phyloP scores from a whole-genome alignment of 306 rosid species.

The Gleditsia sinensis region DNA sequence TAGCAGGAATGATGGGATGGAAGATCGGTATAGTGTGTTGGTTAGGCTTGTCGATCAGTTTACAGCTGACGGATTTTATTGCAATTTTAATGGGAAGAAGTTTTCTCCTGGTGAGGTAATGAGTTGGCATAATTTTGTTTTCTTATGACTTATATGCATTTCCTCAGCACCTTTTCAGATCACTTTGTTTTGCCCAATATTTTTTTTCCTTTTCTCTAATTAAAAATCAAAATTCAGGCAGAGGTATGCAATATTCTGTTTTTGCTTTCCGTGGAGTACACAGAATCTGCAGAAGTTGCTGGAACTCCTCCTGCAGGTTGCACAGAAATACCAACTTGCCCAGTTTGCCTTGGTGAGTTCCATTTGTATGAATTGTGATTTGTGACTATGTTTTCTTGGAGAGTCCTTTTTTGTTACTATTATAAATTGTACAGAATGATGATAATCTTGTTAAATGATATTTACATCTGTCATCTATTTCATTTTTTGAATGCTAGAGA shows the following conservation, averaged over 20 bases:
- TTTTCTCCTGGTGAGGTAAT: conserved; percentile 80
- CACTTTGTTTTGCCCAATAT: background rate
- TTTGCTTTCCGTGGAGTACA: conserved; percentile 77
- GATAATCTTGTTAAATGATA: conserved; percentile 6
- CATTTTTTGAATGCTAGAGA: conserved; percentile 58
- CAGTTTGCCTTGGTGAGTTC: conserved; percentile 88
- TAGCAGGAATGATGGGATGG: conserved; percentile 79
- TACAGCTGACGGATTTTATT: conserved; percentile 58
- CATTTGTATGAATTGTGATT: conserved; percentile 5
- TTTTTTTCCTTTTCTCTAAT: background rate
- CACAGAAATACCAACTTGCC: conserved; percentile 89
- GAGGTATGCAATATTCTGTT: conserved; percentile 85
- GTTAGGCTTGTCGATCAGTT: conserved; percentile 53
- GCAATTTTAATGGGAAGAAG: conserved; percentile 66
- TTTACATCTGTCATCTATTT: conserved; percentile 24
- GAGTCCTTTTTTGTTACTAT: background rate
- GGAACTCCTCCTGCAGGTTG: conserved; percentile 75
- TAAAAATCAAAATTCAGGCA: conserved; percentile 56
- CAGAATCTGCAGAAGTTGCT: conserved; percentile 74
- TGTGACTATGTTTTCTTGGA: conserved; percentile 3
- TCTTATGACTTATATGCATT: background rate
- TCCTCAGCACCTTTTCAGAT: background rate
- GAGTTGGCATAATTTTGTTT: conserved; percentile 11
- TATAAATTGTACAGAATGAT: background rate
- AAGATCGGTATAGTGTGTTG: conserved; percentile 85